phyloP scores from a whole-genome alignment of 1,139 yeast genomes.

The Sporopachydermia cereana region DNA sequence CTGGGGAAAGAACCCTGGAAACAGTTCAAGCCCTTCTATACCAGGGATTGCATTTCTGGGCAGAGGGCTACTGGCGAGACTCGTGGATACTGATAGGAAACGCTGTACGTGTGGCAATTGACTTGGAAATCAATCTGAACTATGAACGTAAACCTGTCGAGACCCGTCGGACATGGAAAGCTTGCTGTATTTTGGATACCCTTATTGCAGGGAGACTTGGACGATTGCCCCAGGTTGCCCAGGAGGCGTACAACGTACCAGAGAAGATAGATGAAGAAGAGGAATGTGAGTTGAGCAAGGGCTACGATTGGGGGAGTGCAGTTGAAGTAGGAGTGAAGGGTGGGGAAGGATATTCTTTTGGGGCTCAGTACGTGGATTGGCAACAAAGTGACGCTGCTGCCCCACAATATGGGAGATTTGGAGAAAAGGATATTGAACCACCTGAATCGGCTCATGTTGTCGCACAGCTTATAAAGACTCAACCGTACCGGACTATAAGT shows the following conservation, averaged over 20 bases:
- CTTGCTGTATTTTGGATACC: constrained; percentile 15
- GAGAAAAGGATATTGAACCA: background rate
- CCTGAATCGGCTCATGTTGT: background rate
- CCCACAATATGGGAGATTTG: too few species aligned
- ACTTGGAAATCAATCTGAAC: constrained; percentile 10
- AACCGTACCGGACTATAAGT: background rate
- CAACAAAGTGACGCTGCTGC: too few species aligned
- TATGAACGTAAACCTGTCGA: constrained; percentile 6
- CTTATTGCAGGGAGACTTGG: constrained; percentile 13
- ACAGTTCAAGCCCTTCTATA: constrained; percentile 12
- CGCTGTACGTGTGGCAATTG: constrained; percentile 12
- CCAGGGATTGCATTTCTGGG: constrained; percentile 9
- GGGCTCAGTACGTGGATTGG: background rate
- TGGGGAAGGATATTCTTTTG: background rate
- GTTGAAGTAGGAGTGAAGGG: too few species aligned
- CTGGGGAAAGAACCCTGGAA: constrained; percentile 7
- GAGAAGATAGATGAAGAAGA: constrained; percentile 12
- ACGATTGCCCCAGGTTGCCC: constrained; percentile 12
- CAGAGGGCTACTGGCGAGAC: constrained; percentile 12
- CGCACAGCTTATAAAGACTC: background rate
- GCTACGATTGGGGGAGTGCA: background rate
- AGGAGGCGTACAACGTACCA: constrained; percentile 11
- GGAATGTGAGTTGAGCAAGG: constrained; percentile 12
- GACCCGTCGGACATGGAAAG: constrained; percentile 14
- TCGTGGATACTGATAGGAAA: constrained; percentile 13